Base-by-base conservation (phyloP, 805 yeast genomes). In the Candida yuanshanica region DNA sequence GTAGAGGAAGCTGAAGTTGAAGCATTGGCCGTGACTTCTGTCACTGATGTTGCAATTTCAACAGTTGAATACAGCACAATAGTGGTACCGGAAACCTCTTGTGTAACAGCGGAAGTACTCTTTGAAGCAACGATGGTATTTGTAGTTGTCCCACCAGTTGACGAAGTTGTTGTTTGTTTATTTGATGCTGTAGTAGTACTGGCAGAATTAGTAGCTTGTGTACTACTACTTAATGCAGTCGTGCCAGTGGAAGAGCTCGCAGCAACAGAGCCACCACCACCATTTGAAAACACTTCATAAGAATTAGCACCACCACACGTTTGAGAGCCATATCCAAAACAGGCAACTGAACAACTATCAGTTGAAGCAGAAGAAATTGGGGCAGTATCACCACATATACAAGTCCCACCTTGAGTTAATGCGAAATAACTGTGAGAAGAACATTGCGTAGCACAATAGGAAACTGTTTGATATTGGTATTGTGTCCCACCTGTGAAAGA, bases 231-330 rank as follows among this genome's bases (percentile, higher is more conserved):
- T 24, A 46, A 32, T 13, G 45, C 12, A 36, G 33, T 20, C 8
- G 42, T 14, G 3, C 23, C 26, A 23, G 26, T 12, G 2, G 45
- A n/a, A 20, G 45, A 26, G 43, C 34, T 18, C 2, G 22, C 42
- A 29, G 31, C 26, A 39, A 31, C 41, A 18, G 43, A 18, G 29
- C 44, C 29, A 27, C 10, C 27, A 38, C 47, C 31, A 39, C 55
- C 64, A 38, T 65, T 62, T 7, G 69, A 61, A 46, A 64, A 77
- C 20, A 78, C 69, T 20, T 68, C 59, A 50, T 65, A 81, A 29
- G 74, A 68, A 35, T 54, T 41, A 14, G 72, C 64, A 29, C 83
- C 83, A 47, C 88, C 88, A 63, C 95, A 86, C 39, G 56, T 65
- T 44, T 82, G 83, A 1, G 36, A 8, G 6, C 70, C 68, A 52